Base-by-base conservation (phyloP, 257 asterid species). In the Haberlea rhodopensis region DNA sequence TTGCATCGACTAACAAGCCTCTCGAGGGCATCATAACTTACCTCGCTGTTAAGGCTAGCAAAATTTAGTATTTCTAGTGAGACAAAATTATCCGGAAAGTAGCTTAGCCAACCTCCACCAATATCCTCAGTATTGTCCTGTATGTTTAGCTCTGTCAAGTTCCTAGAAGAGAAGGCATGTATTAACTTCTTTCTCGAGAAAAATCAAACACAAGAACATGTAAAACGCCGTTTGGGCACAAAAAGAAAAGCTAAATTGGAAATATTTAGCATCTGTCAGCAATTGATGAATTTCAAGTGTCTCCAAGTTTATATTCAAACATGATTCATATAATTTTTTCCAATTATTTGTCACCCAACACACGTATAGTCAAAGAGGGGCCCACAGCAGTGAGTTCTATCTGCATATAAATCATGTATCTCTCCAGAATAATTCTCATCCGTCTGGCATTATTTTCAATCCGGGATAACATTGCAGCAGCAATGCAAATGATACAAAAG, bases 21-120 rank as follows among this genome's bases (percentile, higher is more conserved):
- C 80, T 90, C 92, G 0, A 87, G 88, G 68, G 81, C 88, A 53
- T 85, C 91, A 6, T 82, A 82, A 74, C 58, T 78, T 67, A 87
- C 84, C 78, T 83, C 95, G 40, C 87, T 73, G 66, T 75, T 78
- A 69, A 85, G 78, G 68, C 89, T 73, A 65, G 90, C 78, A 68
- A 87, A 87, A 81, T 90, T 90, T 16, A 90, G 78, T 60, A 84
- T 65, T 84, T 87, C 90, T 32, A 90, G 79, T 11, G 96, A 85
- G 32, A 79, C 60, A 53, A 87, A 87, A 78, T 79, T 78, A 45
- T 90, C 97, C 0, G 96, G 92, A 71, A 90, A 90, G 78, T 85
- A 75, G 76, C 90, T 84, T 15, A 52, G 56, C 57, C 57, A 52
- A 52, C 57, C 57, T 19, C 57, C 57, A 20, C 24, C 24, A 52